phyloP scores from a whole-genome alignment of 2,329 filamentous ascomycete genomes.

The Alternaria sp. region DNA sequence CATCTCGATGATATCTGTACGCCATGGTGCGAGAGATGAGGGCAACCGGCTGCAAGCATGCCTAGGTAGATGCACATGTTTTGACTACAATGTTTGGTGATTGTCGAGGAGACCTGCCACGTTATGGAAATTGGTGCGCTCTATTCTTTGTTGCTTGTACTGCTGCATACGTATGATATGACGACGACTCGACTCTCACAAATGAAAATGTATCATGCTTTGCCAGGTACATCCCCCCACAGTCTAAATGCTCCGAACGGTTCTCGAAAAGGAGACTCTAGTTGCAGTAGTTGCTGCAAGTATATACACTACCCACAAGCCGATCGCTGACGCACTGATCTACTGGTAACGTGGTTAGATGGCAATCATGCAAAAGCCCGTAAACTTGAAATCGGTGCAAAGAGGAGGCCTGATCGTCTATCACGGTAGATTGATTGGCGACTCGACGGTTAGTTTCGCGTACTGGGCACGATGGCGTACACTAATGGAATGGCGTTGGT shows the following conservation, averaged over 20 bases:
- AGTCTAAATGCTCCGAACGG: fast-evolving
- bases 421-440: not conserved
- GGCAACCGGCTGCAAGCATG: not conserved
- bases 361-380: not conserved
- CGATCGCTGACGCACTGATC: not conserved
- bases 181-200: not conserved
- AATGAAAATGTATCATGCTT: not conserved
- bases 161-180: not conserved
- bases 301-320: not conserved
- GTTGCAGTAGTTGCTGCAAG: not conserved
- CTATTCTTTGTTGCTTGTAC: not conserved
- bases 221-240: not conserved
- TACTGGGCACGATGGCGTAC: not conserved
- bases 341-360: not conserved
- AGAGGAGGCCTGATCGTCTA: not conserved
- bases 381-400: not conserved
- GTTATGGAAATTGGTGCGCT: not conserved
- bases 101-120: not conserved
- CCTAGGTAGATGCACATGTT: not conserved
- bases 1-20: not conserved
- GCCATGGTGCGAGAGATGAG: not conserved
- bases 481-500: not conserved
- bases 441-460: not conserved
- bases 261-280: not conserved
- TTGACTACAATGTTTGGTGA: not conserved